Evolutionary conservation across 1,284 basidiomycete species (phyloP), one percentile per base, ranked within the genome.

Genomic region (Irpex rosettiformis): DNA sequence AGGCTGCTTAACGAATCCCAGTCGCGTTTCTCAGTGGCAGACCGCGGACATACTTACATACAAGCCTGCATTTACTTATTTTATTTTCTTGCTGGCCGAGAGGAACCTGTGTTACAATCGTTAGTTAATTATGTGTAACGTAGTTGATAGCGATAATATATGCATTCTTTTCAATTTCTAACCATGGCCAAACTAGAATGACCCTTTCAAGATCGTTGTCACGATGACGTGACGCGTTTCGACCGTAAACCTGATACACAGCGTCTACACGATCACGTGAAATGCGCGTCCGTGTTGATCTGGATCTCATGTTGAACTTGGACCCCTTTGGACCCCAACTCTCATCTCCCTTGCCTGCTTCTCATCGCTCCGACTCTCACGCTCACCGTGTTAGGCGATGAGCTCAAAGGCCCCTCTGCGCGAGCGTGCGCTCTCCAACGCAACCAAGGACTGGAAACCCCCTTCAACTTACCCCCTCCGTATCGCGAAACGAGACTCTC

Each of bases 401-500:
- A 69, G 67, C 67, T 61, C 68, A 21, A 57, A 59, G 18, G 62
- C 64, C 7, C 82, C 82, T 28, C 71, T 85, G 61, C 77, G 80
- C 60, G 86, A 88, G 65, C 79, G 83, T 57, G 75, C 82, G n/a
- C 76, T 82, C 65, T 83, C 83, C 54, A 85, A 84, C 67, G 79
- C 86, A 45, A 79, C 84, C 21, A 85, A 88, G 68, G 79, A 80
- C 8, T 82, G 67, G 68, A 63, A 62, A 28, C 61, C 69, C 4
- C 62, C 52, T 21, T 62, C 72, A 8, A 74, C 72, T 3, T 70
- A 85, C 0, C 89, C 89, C 25, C 80, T 91, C 47, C 82, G 87
- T 60, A 89, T 91, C 62, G 72, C 85, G 37, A 91, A 90, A 69
- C 82, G 86, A 62, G 86, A 88, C 58, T 73, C 73, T 8, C 70